Evolutionary conservation across 2,329 filamentous ascomycete genomes (phyloP).

Genomic region (Thyridium curvatum): DNA sequence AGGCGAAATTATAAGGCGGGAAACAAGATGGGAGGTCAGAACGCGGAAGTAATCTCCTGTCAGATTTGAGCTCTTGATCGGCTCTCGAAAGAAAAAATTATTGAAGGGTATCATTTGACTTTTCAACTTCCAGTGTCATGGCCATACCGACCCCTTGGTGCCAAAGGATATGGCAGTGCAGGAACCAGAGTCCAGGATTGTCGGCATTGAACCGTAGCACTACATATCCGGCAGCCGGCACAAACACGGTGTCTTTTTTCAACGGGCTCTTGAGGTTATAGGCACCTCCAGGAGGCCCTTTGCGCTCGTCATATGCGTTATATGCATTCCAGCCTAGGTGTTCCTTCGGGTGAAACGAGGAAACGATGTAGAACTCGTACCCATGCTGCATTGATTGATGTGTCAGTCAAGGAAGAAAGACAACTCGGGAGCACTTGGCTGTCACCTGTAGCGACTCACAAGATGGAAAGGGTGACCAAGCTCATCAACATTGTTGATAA

Average conservation of each 20-base stretch:
- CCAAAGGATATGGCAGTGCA: slow-evolving; percentile 38
- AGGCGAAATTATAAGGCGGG: too few relatives aligned
- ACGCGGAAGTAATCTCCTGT: too few relatives aligned
- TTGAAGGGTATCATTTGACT: too few relatives aligned
- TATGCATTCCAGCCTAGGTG: not conserved
- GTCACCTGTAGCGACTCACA: not conserved
- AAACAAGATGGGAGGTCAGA: too few relatives aligned
- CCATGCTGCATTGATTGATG: not conserved
- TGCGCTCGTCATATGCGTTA: slow-evolving; percentile 1
- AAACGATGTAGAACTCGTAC: slow-evolving; percentile 2
- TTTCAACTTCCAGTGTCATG: slow-evolving; percentile 6
- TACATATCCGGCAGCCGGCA: slow-evolving; percentile 1
- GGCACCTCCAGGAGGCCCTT: not conserved
- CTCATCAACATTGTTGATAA: slow-evolving; percentile 3
- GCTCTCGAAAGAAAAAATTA: too few relatives aligned
- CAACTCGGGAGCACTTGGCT: not conserved
- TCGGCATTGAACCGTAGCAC: slow-evolving; percentile 12
- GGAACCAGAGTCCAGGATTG: slow-evolving; percentile 35
- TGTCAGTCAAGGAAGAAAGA: not conserved
- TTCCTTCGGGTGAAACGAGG: not conserved
- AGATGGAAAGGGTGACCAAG: slow-evolving; percentile 3
- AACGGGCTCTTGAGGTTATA: not conserved
- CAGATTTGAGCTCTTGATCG: too few relatives aligned
- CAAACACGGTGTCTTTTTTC: slow-evolving; percentile 1
- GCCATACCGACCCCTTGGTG: slow-evolving; percentile 18